Base-by-base conservation (phyloP, 1,284 basidiomycete species). In the Malassezia sympodialis region DNA sequence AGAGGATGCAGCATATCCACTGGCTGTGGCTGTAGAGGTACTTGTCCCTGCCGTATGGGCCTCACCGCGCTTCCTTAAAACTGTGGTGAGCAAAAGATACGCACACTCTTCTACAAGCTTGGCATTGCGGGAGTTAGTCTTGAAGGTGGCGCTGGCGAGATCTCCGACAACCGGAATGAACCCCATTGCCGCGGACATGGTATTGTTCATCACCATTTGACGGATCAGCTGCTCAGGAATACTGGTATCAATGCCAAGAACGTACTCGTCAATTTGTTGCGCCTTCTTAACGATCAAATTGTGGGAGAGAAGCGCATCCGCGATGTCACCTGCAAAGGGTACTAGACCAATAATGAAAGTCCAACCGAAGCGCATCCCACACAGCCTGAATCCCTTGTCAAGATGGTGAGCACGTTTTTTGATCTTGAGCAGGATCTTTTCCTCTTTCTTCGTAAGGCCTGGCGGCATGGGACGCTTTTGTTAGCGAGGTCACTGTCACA, bases 71-170 rank as follows among this genome's bases (percentile, higher is more conserved):
- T 56, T 44, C 24, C 42, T 43, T 14, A 56, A 17, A 23, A 28
- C 53, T 56, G 24, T 10, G 14, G 8, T 30, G 30, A 19, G 42
- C 26, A 14, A 4, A n/a, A 7, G 12, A 8, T 6, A 58, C 56
- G 41, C 41, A 58, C 56, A 58, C 28, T 71, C 63, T 44, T 72
- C 70, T 8, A 72, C 52, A 45, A 75, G 51, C 35, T 64, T 71
- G 2, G 87, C 89, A 69, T 94, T 94, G 60, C 90, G 80, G 40
- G 83, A 87, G 76, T 94, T 96, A n/a, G 88, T 83, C 73, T 89
- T 90, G 80, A 80, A 93, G 76, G 77, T 46, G 79, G 88, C 69
- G 30, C 89, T 75, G 4, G 84, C 72, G 46, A 94, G 72, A 73
- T 91, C 88, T 2, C 90, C 90, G 0, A 82, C 80, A 35, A 88